Evolutionary conservation across 768 basidiomycete genomes (phyloP).

Genomic region (Hygrophoropsis aurantiaca): DNA sequence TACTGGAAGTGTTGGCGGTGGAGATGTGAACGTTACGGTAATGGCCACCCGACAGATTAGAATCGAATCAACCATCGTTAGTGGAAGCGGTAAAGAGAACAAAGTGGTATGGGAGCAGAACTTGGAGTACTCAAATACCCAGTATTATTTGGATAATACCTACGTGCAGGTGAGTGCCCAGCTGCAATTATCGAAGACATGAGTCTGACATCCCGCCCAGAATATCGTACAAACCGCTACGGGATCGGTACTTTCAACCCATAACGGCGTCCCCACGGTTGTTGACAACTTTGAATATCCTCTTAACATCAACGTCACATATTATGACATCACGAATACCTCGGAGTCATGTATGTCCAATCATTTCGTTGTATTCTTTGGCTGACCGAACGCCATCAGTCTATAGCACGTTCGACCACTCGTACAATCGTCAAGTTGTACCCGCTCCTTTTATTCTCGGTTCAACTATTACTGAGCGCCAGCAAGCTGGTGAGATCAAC

Average conservation of each 20-base stretch:
- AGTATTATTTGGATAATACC: constrained; percentile 55
- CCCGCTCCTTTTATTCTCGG: constrained; percentile 60
- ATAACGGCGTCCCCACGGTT: constrained; percentile 43
- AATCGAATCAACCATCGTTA: constrained; percentile 61
- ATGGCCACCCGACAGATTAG: constrained; percentile 54
- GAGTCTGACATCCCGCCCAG: constrained; percentile 25
- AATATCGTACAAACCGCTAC: constrained; percentile 49
- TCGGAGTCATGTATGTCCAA: constrained; percentile 15
- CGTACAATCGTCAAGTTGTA: constrained; percentile 57
- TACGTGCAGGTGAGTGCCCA: constrained; percentile 33
- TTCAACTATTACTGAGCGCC: constrained; percentile 58
- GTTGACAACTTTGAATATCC: constrained; percentile 58
- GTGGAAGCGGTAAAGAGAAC: constrained; percentile 58
- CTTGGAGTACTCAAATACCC: constrained; percentile 59
- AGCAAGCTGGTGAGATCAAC: constrained; percentile 49
- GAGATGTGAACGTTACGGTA: constrained; percentile 62
- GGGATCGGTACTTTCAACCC: constrained; percentile 48
- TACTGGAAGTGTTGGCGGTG: constrained; percentile 40
- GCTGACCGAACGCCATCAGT: constrained; percentile 33
- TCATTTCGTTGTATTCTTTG: neutral
- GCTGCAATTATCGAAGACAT: neutral
- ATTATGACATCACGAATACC: constrained; percentile 29
- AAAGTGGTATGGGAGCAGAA: constrained; percentile 63
- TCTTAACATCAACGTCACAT: constrained; percentile 40
- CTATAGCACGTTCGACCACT: constrained; percentile 60